Evolutionary conservation across 768 basidiomycete species (phyloP), one percentile per base, ranked within the genome.

Genomic region (Lepiota subincarnata): DNA sequence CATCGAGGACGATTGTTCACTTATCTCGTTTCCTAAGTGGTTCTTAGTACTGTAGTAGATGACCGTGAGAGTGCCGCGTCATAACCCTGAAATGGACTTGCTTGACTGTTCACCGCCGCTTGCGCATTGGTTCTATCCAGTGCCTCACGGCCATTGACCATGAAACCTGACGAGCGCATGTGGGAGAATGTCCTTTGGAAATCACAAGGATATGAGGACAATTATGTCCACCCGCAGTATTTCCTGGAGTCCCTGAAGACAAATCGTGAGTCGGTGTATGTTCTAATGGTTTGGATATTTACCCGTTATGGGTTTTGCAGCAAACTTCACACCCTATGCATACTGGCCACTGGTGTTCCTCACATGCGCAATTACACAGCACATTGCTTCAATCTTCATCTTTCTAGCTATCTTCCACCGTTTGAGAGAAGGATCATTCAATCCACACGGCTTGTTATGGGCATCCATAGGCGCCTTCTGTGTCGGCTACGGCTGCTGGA

Each of bases 161-260:
- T 54, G 53, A 22, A 54, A 37, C 38, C 38, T 35, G 38, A 37
- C 20, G 45, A 46, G 36, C 19, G 12, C 22, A 39, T 55, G 28
- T 92, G 88, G 88, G 81, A 82, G 66, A 85, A 82, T 61, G 78
- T 86, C 36, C 79, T 93, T n/a, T 93, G 89, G 90, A 86, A 82
- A 68, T 71, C 64, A 49, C 87, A 87, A 66, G 71, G 78, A 2
- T 86, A 79, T 64, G 86, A 90, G 26, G 95, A 97, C 69, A 93
- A 95, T 66, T 83, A 92, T 72, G 84, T 97, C 48, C 87, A 90
- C 6, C 70, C 75, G 38, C 72, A 67, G 5, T 76, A 83, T 5
- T 97, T 97, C 69, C 76, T 95, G 39, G 81, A 86, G 0, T 85
- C 89, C 53, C 68, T 97, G 60, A 78, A 81, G 62, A 85, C 72